Conservation (phyloP, 805 yeast genomes). For the Lipomyces chichibuensis region DNA sequence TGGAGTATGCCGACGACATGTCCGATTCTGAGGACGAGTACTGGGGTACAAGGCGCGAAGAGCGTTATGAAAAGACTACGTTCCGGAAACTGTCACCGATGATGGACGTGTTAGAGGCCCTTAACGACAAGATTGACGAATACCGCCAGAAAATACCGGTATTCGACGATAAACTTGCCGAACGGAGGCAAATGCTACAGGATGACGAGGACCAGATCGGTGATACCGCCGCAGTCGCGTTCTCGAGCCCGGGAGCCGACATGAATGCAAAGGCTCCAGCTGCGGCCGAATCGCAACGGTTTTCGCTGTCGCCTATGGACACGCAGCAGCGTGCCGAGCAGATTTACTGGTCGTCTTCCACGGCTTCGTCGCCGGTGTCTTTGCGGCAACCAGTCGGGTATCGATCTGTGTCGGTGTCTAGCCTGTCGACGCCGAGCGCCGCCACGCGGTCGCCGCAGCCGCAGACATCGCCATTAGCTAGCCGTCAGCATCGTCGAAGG, state of each 20-base stretch:
- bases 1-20: conserved; percentile 23
- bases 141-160: conserved; percentile 23
- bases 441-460: background rate
- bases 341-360: conserved; percentile 17
- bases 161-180: conserved; percentile 26
- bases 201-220: conserved; percentile 24
- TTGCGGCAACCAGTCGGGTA: conserved; percentile 1
- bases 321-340: conserved; percentile 30
- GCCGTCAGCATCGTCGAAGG: conserved; percentile 6
- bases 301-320: conserved; percentile 22
- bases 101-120: conserved; percentile 23
- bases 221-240: conserved; percentile 18
- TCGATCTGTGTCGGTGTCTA: background rate
- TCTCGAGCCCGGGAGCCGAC: conserved; percentile 19
- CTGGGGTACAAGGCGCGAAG: conserved; percentile 25
- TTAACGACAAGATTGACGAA: conserved; percentile 20
- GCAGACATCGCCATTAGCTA: background rate
- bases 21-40: conserved; percentile 33
- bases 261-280: background rate
- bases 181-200: conserved; percentile 20
- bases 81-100: conserved; percentile 21
- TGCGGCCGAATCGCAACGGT: background rate
- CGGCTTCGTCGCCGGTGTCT: conserved; percentile 3
- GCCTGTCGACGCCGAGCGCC: background rate
- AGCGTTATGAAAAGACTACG: conserved; percentile 14